phyloP scores from a whole-genome alignment of 495 filamentous ascomycete genomes.

The Penicillium diatomitis region DNA sequence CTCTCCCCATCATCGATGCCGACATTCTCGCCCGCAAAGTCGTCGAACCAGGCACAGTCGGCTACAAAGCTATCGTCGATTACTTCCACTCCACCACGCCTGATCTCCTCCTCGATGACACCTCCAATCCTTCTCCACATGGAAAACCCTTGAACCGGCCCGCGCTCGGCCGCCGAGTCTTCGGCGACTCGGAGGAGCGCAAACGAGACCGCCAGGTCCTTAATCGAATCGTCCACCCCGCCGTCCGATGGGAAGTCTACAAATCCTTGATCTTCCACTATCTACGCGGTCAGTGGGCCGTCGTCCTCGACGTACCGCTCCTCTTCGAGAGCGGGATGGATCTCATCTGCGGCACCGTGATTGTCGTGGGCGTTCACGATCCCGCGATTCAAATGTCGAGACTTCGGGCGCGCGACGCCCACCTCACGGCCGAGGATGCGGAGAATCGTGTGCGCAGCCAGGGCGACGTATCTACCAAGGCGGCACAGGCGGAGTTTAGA shows the following conservation, averaged over 20 bases:
- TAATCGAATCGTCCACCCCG: constrained; percentile 88
- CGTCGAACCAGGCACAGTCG: constrained; percentile 78
- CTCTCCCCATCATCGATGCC: constrained; percentile 89
- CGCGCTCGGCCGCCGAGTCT: constrained; percentile 74
- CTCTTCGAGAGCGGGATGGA: constrained; percentile 85
- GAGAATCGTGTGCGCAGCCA: constrained; percentile 74
- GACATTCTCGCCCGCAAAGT: constrained; percentile 85
- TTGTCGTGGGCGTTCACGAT: constrained; percentile 75
- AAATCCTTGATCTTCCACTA: constrained; percentile 56
- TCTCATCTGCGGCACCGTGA: constrained; percentile 63
- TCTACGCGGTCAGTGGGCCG: constrained; percentile 65
- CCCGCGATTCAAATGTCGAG: constrained; percentile 70
- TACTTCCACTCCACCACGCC: constrained; percentile 76
- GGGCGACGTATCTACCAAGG: constrained; percentile 76
- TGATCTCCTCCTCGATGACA: constrained; percentile 57
- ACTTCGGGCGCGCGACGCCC: constrained; percentile 58
- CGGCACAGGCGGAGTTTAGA: constrained; percentile 54
- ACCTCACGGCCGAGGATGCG: constrained; percentile 70
- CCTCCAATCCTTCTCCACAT: constrained; percentile 25
- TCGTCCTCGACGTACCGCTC: constrained; percentile 87
- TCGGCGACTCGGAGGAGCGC: constrained; percentile 59
- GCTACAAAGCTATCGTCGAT: constrained; percentile 67
- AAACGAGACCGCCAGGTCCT: constrained; percentile 60
- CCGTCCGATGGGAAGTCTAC: constrained; percentile 69
- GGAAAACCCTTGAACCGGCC: constrained; percentile 75